Base-by-base conservation (phyloP, 108 stramenopile genomes). In the Fragilaria crotonensis region DNA sequence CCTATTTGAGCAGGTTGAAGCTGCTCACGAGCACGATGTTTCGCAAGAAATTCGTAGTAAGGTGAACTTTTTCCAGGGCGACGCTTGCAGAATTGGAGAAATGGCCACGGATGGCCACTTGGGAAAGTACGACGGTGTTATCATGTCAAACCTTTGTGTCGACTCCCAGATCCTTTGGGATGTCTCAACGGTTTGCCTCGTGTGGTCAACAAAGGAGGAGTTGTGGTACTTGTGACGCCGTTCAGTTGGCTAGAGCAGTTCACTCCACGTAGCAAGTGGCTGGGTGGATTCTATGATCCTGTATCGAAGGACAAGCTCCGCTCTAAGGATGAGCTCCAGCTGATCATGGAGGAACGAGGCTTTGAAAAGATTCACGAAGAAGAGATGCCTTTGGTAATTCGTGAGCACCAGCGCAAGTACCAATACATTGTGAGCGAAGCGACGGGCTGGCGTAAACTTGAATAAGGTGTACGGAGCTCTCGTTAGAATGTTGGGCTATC, bases 371-470 rank as follows among this genome's bases (percentile, higher is more conserved):
- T 93, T 48, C 73, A 89, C 57, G 82, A 89, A 52, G 63, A 77
- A 29, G 73, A 93, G 26, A 87, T 95, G 75, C 91, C 94, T 3
- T 71, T 97, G 57, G 63, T 97, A 21, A 97, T 97, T 57, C 83
- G 96, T 7, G 96, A 97, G 57, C 96, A 97, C 59, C 77, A 71
- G 55, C 64, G 96, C 32, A 97, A 97, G 74, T 97, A 93, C 66
- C 96, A 97, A 33, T 95, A 90, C 68, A 94, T 95, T 56, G 79
- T 95, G 32, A 92, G 89, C 45, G 85, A 95, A 62, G 92, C 88
- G 1, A 90, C 88, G 31, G 90, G 85, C 1, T 97, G 93, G 89
- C 65, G 87, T 11, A 90, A 82, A 59, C 41, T 47, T 2, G 49
- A 67, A 29, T 63, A 66, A 36, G 30, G n/a, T n/a, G n/a, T n/a